Evolutionary conservation across 768 basidiomycete species (phyloP), one percentile per base, ranked within the genome.

Genomic region (Agrocybe chaxingu): DNA sequence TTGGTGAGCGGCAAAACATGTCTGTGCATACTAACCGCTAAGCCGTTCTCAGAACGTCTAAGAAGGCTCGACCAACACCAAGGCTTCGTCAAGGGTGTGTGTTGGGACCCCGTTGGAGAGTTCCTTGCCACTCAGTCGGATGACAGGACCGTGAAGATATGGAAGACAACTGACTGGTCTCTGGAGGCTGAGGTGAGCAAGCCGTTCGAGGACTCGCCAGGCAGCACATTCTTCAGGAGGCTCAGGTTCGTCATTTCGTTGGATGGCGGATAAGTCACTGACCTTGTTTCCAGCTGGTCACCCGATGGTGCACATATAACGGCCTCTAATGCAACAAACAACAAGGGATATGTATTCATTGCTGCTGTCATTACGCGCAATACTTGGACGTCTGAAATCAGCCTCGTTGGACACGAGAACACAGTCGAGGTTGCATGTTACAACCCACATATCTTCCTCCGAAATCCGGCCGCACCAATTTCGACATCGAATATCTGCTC

Each of bases 241-340:
- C 74, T 97, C 18, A 95, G 92, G 92, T 89, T 50, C 8, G 67
- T 50, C 42, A 50, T 12, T 13, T 42, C 43, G 31, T 44, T 32
- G 16, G 32, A 45, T 9, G 18, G 45, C 18, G 34, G 8, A 36
- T 43, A 19, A 33, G 12, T 8, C 29, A 47, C 34, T n/a, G n/a
- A 30, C 13, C 50, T 8, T 54, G 8, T 52, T 41, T 37, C 6
- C 53, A 97, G 95, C 59, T 99, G 97, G 97, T 98, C 95, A 0
- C 97, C 97, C 2, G 97, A 98, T 62, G 97, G 97, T n/a, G 91
- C 96, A 2, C 93, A 97, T 63, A 92, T 99, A 52, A 97, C 94
- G 3, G 92, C 95, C 1, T 96, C 96, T 1, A 98, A 98, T 62
- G 93, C 95, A 1, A 98, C 94, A 45, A 98, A 98, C 65, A 92